Conservation (phyloP, 768 basidiomycete genomes). For the Holtermannia corniformis region DNA sequence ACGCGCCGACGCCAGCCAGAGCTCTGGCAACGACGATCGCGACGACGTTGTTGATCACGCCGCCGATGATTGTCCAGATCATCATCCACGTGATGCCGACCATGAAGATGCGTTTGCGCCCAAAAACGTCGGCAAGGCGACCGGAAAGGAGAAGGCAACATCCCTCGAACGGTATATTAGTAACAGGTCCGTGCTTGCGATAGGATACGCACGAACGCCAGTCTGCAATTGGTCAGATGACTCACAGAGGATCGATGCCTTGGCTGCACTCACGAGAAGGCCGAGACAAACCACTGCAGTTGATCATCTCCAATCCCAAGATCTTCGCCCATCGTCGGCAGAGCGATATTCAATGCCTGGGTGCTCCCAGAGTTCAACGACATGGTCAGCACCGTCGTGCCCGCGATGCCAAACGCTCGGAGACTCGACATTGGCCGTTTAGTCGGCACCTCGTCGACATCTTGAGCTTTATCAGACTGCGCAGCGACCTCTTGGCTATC, state of each 20-base stretch:
- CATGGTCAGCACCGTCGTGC: conserved; percentile 23
- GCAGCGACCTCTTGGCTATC: too few species aligned
- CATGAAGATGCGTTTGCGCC: conserved; percentile 60
- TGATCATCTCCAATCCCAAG: conserved; percentile 28
- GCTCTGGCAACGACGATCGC: conserved; percentile 64
- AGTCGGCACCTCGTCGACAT: too few species aligned
- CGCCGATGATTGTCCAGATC: conserved; percentile 49
- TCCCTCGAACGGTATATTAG: conserved; percentile 59
- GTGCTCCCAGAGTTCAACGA: conserved; percentile 15
- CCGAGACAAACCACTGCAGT: conserved; percentile 40
- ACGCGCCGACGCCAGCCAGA: conserved; percentile 68
- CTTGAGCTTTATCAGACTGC: too few species aligned
- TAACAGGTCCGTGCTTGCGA: too few species aligned
- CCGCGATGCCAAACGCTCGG: conserved; percentile 16
- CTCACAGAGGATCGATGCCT: too few species aligned
- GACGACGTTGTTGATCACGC: conserved; percentile 45
- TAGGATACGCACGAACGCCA: conserved; percentile 30
- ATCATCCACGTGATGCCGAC: conserved; percentile 51
- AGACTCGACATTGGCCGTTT: too few species aligned
- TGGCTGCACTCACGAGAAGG: conserved; percentile 26
- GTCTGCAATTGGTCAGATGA: background rate
- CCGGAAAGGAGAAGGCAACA: conserved; percentile 35
- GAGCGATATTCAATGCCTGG: conserved; percentile 22
- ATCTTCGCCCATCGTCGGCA: conserved; percentile 39
- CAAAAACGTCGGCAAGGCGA: conserved; percentile 45